Evolutionary conservation across 306 rosid genomes (phyloP).

Genomic region (Hylodesmum podocarpum): DNA sequence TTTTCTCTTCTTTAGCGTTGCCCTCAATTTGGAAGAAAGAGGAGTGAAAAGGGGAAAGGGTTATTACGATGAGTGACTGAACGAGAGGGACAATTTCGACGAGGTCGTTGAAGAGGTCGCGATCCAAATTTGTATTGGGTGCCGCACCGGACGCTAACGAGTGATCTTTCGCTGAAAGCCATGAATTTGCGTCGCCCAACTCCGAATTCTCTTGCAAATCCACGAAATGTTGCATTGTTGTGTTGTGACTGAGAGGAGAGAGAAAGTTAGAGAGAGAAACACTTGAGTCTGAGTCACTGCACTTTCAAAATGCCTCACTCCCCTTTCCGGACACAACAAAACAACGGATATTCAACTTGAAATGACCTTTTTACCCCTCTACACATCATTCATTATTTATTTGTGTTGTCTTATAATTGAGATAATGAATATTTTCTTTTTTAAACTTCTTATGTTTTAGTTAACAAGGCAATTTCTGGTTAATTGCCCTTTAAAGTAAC

Average conservation of each 20-base stretch:
- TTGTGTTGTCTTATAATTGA: no score
- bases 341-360: conserved; percentile 23
- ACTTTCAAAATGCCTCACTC: conserved; percentile 40
- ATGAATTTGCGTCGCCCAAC: conserved; percentile 67
- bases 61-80: conserved; percentile 80
- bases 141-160: conserved; percentile 45
- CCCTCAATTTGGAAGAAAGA: neutral
- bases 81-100: conserved; percentile 89
- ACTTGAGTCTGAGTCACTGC: conserved; percentile 5
- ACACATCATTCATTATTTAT: no score
- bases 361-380: conserved; percentile 29
- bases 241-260: neutral
- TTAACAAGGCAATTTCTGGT: no score
- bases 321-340: conserved; percentile 4
- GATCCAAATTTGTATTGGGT: conserved; percentile 62
- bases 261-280: conserved; percentile 1
- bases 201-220: conserved; percentile 60
- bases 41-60: neutral
- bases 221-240: conserved; percentile 65
- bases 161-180: conserved; percentile 66
- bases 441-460: no score
- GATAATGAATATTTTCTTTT: no score
- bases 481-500: no score
- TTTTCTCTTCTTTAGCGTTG: neutral
- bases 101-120: conserved; percentile 83